A percentile compares a stretch with the other conserved stretches of the same genome.
These are phyloP conservation scores for Celoporthe dispersa DNA, from an alignment of 2,329 filamentous ascomycete genomes.

Conservation along the genomic window DNA sequence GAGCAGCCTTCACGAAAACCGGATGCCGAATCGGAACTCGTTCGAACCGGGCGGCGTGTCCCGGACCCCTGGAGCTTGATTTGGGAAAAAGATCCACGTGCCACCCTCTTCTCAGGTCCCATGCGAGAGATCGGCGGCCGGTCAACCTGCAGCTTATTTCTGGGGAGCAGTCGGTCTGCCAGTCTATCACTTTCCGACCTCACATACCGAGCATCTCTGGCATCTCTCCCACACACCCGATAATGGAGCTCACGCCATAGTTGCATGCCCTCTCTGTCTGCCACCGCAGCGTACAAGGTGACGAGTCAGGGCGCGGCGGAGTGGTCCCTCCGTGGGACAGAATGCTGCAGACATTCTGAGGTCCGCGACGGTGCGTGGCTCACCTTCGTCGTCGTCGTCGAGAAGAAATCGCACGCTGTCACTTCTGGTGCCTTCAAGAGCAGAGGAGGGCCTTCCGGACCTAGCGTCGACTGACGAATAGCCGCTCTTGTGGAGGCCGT, in stretches of 20 bases:
- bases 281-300: slow-evolving; percentile 15
- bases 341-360: not conserved
- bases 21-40: not conserved
- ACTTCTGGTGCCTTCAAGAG: not conserved
- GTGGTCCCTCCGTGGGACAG: slow-evolving; percentile 10
- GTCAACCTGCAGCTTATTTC: slow-evolving; percentile 5
- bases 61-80: not conserved
- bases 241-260: slow-evolving; percentile 13
- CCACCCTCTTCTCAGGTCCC: not conserved
- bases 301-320: slow-evolving; percentile 19
- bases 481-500: slow-evolving; percentile 1
- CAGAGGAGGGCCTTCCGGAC: not conserved
- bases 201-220: not conserved
- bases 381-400: not conserved
- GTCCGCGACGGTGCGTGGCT: not conserved
- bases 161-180: not conserved
- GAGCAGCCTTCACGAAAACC: not conserved
- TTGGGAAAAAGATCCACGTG: not conserved
- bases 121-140: not conserved
- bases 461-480: not conserved
- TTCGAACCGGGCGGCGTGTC: not conserved
- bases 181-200: not conserved
- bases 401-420: not conserved
- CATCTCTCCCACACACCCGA: slow-evolving; percentile 14
- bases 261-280: slow-evolving; percentile 18